Evolutionary conservation across 139 green algal genomes (phyloP).

Genomic region (Dunaliella primolecta): DNA sequence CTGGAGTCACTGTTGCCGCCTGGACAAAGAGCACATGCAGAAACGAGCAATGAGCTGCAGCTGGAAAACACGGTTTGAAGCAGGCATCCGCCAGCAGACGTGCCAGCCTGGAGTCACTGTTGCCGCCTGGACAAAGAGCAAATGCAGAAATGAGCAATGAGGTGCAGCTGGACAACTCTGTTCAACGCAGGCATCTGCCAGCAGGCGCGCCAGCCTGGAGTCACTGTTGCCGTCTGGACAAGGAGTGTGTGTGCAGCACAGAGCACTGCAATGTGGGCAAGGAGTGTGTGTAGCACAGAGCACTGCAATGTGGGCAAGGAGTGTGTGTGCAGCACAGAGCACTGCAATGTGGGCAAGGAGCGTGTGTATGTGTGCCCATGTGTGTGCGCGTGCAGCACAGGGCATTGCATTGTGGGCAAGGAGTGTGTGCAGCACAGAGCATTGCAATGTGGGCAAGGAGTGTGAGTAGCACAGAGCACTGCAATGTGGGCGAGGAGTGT

Average conservation of each 20-base stretch:
- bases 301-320: not conserved
- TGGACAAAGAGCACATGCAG: not conserved
- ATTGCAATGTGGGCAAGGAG: no score
- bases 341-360: no score
- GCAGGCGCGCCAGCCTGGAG: not conserved
- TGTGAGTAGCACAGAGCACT: no score
- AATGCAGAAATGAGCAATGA: not conserved
- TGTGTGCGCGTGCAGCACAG: no score
- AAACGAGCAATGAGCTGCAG: not conserved
- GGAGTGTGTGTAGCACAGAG: not conserved
- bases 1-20: conserved; percentile 2
- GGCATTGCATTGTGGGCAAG: no score
- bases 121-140: not conserved
- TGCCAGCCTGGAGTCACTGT: not conserved
- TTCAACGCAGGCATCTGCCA: not conserved
- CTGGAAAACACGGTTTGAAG: not conserved
- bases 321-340: not conserved
- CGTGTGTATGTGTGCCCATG: no score
- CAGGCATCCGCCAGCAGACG: conserved; percentile 3
- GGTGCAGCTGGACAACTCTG: not conserved
- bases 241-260: not conserved
- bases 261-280: not conserved
- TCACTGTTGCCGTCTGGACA: not conserved
- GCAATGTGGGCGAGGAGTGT: no score
- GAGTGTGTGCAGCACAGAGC: no score